These are phyloP conservation scores for Chytridium lagenaria DNA, from an alignment of 371 early-diverging fungal genomes.

Conservation along the genomic window DNA sequence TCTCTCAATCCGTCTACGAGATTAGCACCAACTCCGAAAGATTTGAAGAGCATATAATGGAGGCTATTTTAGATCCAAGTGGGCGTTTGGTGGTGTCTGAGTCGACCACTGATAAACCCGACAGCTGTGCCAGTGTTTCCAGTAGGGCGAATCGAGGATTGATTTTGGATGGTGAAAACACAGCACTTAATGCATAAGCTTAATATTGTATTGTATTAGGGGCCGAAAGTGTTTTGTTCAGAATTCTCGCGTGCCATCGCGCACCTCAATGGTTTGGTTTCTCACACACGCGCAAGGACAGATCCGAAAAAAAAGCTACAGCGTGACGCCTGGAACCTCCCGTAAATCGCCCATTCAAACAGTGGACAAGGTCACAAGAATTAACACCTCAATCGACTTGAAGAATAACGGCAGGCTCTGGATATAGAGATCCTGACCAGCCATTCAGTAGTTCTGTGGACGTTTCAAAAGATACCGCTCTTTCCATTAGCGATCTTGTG, in stretches of 20 bases:
- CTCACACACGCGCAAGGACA: neutral
- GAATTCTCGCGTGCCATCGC: neutral
- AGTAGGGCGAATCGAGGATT: constrained; percentile 2
- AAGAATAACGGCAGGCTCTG: neutral
- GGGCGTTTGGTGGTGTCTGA: constrained; percentile 23
- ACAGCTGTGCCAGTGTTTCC: neutral
- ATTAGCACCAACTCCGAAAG: neutral
- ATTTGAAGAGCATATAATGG: constrained; percentile 19
- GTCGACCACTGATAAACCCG: constrained; percentile 20
- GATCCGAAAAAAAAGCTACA: neutral
- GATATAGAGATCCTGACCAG: neutral
- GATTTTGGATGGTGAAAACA: constrained; percentile 24
- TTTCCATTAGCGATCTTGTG: constrained; percentile 19
- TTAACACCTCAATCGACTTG: neutral
- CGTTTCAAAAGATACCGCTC: neutral
- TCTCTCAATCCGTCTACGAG: constrained; percentile 29
- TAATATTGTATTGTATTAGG: too few species aligned
- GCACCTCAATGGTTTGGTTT: neutral
- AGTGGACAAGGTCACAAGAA: neutral
- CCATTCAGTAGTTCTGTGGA: neutral
- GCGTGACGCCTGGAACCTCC: neutral
- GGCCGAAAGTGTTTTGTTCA: constrained; percentile 19
- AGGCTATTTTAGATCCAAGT: constrained; percentile 18
- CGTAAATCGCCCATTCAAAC: constrained; percentile 1
- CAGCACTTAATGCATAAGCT: too few species aligned